Evolutionary conservation across 139 green algal species (phyloP).

Genomic region (Penium margaritaceum): DNA sequence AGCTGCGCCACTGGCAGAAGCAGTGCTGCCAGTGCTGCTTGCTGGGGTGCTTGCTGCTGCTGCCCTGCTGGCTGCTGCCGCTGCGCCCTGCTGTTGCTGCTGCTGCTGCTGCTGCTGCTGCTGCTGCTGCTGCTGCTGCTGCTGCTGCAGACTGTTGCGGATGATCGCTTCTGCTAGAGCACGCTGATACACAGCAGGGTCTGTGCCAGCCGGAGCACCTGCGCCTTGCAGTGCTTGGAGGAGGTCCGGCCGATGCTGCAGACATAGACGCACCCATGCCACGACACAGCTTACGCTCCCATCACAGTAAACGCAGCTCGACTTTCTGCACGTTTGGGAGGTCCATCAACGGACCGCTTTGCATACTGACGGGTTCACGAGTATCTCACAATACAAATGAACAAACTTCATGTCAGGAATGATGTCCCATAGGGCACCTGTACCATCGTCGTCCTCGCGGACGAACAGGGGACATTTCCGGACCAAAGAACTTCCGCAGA

Average conservation of each 20-base stretch:
- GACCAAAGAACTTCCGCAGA: no score
- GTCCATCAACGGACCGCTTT: not conserved
- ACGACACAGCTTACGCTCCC: not conserved
- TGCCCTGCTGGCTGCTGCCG: no score
- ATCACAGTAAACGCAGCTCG: not conserved
- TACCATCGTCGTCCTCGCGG: no score
- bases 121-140: no score
- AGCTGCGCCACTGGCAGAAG: not conserved
- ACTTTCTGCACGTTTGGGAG: no score
- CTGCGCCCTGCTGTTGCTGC: no score
- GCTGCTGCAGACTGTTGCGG: no score
- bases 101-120: no score
- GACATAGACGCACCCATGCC: not conserved
- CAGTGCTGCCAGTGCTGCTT: no score
- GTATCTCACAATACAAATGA: not conserved
- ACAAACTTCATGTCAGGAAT: not conserved
- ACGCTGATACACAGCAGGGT: not conserved
- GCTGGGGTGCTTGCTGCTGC: no score
- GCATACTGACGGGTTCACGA: not conserved
- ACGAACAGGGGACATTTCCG: no score
- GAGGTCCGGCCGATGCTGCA: conserved; percentile 21
- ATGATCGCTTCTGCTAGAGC: conserved; percentile 21
- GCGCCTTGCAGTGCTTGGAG: conserved; percentile 24
- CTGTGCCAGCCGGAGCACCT: not conserved
- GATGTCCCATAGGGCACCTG: not conserved